phyloP scores from a whole-genome alignment of 1,139 yeast genomes.

The Trichomonascaceae sp. region DNA sequence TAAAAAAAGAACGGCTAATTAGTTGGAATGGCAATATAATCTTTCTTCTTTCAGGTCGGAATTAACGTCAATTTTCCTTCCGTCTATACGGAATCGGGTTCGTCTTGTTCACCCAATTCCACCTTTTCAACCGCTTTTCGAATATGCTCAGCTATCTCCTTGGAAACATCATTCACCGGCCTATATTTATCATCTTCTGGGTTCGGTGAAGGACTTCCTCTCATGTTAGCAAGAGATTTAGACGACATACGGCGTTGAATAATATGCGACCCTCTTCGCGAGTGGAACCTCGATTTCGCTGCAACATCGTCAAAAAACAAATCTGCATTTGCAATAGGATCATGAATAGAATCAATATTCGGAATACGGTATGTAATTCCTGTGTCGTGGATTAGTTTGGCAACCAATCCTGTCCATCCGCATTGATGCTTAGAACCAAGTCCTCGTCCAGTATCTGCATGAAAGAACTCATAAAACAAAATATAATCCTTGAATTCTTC shows the following conservation, averaged over 20 bases:
- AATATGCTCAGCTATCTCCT: constrained; percentile 6
- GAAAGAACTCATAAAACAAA: constrained; percentile 84
- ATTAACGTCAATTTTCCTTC: background rate
- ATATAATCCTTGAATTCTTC: constrained; percentile 70
- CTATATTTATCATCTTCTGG: background rate
- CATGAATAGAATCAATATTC: constrained; percentile 29
- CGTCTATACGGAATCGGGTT: constrained; percentile 3
- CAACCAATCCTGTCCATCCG: constrained; percentile 96
- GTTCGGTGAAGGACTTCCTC: constrained; percentile 3
- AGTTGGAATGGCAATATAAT: background rate
- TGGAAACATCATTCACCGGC: background rate
- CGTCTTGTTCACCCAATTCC: constrained; percentile 3
- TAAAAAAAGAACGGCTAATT: background rate
- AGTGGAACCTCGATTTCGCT: constrained; percentile 18
- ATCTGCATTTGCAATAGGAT: constrained; percentile 35
- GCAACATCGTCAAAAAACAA: constrained; percentile 36
- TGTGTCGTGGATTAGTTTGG: constrained; percentile 89
- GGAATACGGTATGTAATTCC: constrained; percentile 48
- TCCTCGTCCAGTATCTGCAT: constrained; percentile 94
- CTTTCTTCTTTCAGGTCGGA: too few relatives aligned
- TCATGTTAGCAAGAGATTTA: constrained; percentile 12
- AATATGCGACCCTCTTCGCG: constrained; percentile 17
- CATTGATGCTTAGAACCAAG: constrained; percentile 93
- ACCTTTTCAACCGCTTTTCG: constrained; percentile 4
- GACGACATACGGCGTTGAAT: constrained; percentile 20